Evolutionary conservation across 2,329 filamentous ascomycete genomes (phyloP), one percentile per base, ranked within the genome.

Genomic region (Talaromyces sp.): DNA sequence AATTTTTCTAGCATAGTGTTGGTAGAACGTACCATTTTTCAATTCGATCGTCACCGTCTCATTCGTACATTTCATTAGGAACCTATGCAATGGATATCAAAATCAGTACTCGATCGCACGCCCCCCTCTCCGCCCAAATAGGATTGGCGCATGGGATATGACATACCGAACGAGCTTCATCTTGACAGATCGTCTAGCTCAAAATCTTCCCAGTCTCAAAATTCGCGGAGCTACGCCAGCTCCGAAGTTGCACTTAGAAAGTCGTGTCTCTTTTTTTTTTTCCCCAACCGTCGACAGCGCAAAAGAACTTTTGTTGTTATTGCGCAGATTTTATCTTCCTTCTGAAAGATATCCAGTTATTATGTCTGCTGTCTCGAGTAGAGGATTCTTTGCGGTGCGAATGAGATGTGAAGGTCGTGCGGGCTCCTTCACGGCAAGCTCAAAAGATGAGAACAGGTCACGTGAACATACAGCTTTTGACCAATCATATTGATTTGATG

Each of bases 11-110:
- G n/a, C n/a, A n/a, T n/a, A n/a, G n/a, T n/a, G 51, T 53, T 36
- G 21, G 31, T 43, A 33, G 9, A 10, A 67, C 75, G 46, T 80
- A 94, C 92, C 94, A 84, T 97, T 97, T 78, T 99, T 99, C 66
- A 99, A 82, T 78, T 99, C 94, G 75, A 99, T 89, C 45, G 93
- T 97, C 69, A 97, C 94, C 69, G 94, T 96, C 81, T 99, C 94
- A 77, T 97, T 97, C 77, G 89, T 87, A 77, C 93, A 97, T 82
- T 99, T 99, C 93, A 97, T 97, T 68, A 99, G 82, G 77, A 99
- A 99, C 75, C 94, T 97, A 75, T 41, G 48, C 35, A 28, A 25
- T 25, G 10, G 17, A 5, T 6, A 9, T 36, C 53, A 50, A 22
- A 51, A 36, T 66, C 37, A 64, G 57, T 22, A 22, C 9, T 37